These are phyloP conservation scores for Arachis monticola DNA, from an alignment of 331 rosid genomes.

Conservation along the genomic window DNA sequence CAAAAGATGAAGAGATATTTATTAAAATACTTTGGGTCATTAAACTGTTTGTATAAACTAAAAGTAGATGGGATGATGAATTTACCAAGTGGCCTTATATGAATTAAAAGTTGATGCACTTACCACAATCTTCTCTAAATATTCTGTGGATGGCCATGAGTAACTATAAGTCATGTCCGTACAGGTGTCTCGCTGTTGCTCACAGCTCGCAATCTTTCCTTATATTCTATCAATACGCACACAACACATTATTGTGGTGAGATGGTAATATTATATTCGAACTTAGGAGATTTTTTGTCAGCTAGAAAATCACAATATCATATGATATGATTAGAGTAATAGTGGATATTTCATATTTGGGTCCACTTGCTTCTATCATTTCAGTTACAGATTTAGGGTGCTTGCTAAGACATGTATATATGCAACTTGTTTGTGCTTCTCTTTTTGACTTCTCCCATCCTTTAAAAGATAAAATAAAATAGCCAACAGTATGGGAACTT, in stretches of 20 bases:
- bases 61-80: no score
- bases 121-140: not conserved
- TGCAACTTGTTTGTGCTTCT: slow-evolving; percentile 1
- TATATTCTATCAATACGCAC: not conserved
- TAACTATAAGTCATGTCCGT: not conserved
- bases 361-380: slow-evolving; percentile 14
- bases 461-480: not conserved
- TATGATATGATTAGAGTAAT: not conserved
- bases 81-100: not conserved
- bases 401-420: not conserved
- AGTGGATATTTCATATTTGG: not conserved
- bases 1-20: no score
- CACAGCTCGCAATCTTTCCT: not conserved
- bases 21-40: no score
- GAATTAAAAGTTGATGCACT: not conserved
- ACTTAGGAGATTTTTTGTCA: not conserved
- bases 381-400: not conserved
- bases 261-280: not conserved
- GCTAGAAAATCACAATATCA: not conserved
- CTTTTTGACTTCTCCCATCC: not conserved
- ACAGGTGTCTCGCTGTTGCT: slow-evolving; percentile 21
- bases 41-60: no score
- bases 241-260: not conserved
- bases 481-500: not conserved
- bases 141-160: not conserved